Base-by-base conservation (phyloP, 2,329 filamentous ascomycete genomes). In the Alternaria gansuensis region DNA sequence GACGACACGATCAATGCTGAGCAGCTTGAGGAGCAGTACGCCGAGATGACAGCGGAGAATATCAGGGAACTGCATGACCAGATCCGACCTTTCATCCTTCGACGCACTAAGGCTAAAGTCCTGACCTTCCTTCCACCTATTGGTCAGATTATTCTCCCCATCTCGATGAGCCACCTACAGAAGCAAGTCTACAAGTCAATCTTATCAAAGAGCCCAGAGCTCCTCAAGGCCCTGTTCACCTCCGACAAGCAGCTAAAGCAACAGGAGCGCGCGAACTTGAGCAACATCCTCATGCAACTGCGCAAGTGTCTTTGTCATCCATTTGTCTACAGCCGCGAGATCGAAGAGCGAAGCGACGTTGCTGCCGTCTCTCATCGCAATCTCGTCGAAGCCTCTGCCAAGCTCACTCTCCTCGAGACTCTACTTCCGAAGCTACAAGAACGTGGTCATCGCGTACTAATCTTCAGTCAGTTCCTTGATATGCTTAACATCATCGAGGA, bases 121-220 rank as follows among this genome's bases (percentile, higher is more conserved):
- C 82, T 99, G 51, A 94, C 91, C 37, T 97, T 97, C 77, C 82
- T 99, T 9, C 95, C 95, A 0, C 89, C 94, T 0, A 93, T 99
- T 87, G 90, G 91, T 1, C 94, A 98, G 71, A 93, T 99, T 67
- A 98, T 99, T 62, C 81, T 99, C 4, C 95, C 95, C 0, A 89
- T 99, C n/a, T 93, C 91, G 2, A 97, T 98, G 93, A 93, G 91
- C 2, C 83, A 92, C 13, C 82, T 99, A 11, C 96, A 99, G 75
- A 95, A 97, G 81, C 95, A 92, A 73, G 84, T 99, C 0, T 97
- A 95, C 80, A 95, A 93, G 73, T 96, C 91, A 2, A 97, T 99
- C 68, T 85, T 99, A 69, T 87, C 91, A 13, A 95, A 96, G 76
- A 97, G 96, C 61, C 90, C 93, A 0, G 86, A 96, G 52, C 84